Conservation (phyloP, 2,329 filamentous ascomycete species). For the Emmonsia crescens region DNA sequence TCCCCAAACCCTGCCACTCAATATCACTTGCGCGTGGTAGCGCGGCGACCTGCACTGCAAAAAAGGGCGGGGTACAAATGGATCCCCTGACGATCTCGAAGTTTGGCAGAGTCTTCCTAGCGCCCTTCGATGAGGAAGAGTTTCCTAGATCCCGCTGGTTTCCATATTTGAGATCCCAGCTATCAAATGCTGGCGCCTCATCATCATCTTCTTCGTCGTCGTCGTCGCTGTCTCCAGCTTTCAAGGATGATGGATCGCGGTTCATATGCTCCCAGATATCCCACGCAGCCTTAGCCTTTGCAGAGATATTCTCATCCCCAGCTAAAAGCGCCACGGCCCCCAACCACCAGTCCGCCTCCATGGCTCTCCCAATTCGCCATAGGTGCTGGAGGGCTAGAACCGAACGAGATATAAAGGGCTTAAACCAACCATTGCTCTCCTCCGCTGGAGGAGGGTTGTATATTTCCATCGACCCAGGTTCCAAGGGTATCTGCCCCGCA, state of each 20-base stretch:
- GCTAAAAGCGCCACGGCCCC: conserved; percentile 66
- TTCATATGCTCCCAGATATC: conserved; percentile 37
- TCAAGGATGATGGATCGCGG: conserved; percentile 9
- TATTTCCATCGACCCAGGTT: conserved; percentile 64
- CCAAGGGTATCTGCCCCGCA: conserved; percentile 83
- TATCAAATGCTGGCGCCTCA: conserved; percentile 38
- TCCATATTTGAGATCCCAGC: conserved; percentile 46
- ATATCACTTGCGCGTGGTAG: conserved; percentile 64
- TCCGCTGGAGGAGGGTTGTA: conserved; percentile 16
- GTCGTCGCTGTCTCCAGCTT: background rate
- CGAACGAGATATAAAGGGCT: conserved; percentile 47
- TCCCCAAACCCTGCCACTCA: conserved; percentile 72
- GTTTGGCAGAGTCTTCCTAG: conserved; percentile 19
- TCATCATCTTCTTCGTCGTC: conserved; percentile 21
- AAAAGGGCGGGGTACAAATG: conserved; percentile 50
- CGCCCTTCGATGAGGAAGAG: conserved; percentile 1
- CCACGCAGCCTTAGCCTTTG: conserved; percentile 29
- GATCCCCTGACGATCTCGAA: conserved; percentile 18
- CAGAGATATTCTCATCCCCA: conserved; percentile 21
- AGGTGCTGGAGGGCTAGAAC: conserved; percentile 77
- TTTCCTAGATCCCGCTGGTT: conserved; percentile 38
- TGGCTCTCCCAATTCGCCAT: conserved; percentile 66
- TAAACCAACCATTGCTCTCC: conserved; percentile 10
- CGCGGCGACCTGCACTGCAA: conserved; percentile 63
- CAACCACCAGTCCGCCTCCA: conserved; percentile 63